Evolutionary conservation across 495 filamentous ascomycete species (phyloP).

Genomic region (Aspergillus kassunensis): DNA sequence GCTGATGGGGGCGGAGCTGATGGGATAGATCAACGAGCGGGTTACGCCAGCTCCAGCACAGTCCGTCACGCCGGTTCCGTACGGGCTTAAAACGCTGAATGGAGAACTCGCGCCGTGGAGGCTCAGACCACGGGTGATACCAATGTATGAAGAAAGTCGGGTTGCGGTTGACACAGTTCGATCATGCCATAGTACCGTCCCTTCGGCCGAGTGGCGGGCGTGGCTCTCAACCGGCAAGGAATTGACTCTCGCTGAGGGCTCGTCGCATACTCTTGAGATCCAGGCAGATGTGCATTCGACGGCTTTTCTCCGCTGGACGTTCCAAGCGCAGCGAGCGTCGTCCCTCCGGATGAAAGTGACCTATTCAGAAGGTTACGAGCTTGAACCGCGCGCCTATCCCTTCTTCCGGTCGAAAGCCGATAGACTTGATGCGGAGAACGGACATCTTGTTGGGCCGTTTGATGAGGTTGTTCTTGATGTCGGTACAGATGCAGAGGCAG

Average conservation of each 20-base stretch:
- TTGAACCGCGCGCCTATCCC: conserved; percentile 34
- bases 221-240: conserved; percentile 9
- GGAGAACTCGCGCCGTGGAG: conserved; percentile 36
- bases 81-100: conserved; percentile 31
- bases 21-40: conserved; percentile 33
- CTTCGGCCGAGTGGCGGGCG: conserved; percentile 17
- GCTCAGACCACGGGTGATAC: conserved; percentile 28
- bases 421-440: conserved; percentile 26
- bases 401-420: conserved; percentile 35
- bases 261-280: conserved; percentile 29
- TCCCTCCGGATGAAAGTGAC: conserved; percentile 28
- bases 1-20: too few species aligned
- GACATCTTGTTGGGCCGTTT: conserved; percentile 33
- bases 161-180: conserved; percentile 18
- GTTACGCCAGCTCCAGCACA: conserved; percentile 14
- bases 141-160: conserved; percentile 27
- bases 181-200: conserved; percentile 19
- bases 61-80: conserved; percentile 15
- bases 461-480: conserved; percentile 26
- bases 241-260: conserved; percentile 18
- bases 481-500: not conserved
- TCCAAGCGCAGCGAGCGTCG: conserved; percentile 19
- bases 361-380: conserved; percentile 40
- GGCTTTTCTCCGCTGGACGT: conserved; percentile 32
- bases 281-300: conserved; percentile 36